Evolutionary conservation across 2,329 filamentous ascomycete species (phyloP).

Genomic region (Teratosphaeria destructans): DNA sequence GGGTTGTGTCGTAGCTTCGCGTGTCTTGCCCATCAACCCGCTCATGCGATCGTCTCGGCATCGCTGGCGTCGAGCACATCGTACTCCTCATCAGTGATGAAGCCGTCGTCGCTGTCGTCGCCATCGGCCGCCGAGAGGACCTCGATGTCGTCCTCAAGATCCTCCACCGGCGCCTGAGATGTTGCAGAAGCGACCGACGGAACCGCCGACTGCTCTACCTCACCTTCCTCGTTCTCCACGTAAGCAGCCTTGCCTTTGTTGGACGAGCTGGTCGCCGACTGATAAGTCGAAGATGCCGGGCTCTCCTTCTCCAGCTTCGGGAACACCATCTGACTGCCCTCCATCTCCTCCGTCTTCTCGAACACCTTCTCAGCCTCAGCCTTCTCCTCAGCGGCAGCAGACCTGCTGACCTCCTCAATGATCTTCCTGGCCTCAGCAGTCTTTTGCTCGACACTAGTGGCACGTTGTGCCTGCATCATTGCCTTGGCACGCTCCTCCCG

Average conservation of each 20-base stretch:
- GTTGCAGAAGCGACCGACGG: constrained; percentile 16
- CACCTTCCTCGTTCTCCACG: constrained; percentile 49
- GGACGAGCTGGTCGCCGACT: constrained; percentile 35
- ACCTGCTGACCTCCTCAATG: constrained; percentile 13
- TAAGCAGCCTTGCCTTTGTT: constrained; percentile 42
- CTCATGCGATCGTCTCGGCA: constrained; percentile 49
- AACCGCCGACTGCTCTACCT: constrained; percentile 34
- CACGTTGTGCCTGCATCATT: constrained; percentile 14
- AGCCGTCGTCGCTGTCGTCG: constrained; percentile 57
- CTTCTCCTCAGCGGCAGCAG: constrained; percentile 15
- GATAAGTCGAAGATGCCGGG: constrained; percentile 66
- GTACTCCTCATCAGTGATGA: constrained; percentile 96
- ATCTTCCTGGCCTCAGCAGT: constrained; percentile 20
- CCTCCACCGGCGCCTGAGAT: constrained; percentile 33
- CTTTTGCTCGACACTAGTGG: constrained; percentile 17
- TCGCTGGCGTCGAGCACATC: constrained; percentile 93
- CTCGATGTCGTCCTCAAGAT: constrained; percentile 39
- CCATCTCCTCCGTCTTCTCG: constrained; percentile 14
- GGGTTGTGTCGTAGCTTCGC: not conserved
- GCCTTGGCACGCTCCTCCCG: constrained; percentile 19
- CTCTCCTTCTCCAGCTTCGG: constrained; percentile 93
- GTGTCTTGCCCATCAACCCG: not conserved
- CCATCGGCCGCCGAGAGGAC: constrained; percentile 45
- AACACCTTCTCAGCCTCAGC: constrained; percentile 24
- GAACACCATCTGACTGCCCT: constrained; percentile 77